Conservation (phyloP, 2,329 filamentous ascomycete genomes). For the Dothideomycetes sp. region DNA sequence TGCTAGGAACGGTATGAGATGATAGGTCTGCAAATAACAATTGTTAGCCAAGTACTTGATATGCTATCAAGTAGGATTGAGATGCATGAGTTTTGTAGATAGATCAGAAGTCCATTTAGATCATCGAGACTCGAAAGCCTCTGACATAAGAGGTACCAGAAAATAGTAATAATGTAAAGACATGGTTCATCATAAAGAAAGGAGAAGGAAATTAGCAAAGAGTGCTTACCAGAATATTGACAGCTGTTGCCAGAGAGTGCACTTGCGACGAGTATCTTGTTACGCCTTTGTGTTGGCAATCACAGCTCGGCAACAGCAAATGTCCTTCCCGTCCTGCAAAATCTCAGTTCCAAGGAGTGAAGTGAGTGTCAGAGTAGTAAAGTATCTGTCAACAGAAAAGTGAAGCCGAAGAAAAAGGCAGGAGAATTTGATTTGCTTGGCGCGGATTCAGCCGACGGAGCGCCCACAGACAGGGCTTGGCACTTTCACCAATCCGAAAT, state of each 20-base stretch:
- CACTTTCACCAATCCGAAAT: not conserved
- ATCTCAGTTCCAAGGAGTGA: no score
- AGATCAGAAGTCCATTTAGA: constrained; percentile 78
- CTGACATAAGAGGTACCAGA: constrained; percentile 99
- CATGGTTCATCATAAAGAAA: constrained; percentile 59
- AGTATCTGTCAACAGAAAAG: no score
- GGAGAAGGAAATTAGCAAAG: constrained; percentile 17
- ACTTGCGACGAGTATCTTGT: no score
- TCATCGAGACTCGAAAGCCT: constrained; percentile 57
- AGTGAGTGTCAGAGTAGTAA: no score
- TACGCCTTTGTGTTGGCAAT: no score
- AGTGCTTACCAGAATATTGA: constrained; percentile 9
- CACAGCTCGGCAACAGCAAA: no score
- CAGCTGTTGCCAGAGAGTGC: no score
- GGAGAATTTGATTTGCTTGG: no score
- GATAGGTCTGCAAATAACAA: not conserved
- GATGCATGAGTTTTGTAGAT: constrained; percentile 4
- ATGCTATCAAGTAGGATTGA: not conserved
- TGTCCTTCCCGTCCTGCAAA: no score
- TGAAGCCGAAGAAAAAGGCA: no score
- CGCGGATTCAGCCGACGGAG: no score
- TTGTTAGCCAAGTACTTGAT: constrained; percentile 4
- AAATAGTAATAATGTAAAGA: constrained; percentile 46
- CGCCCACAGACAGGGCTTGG: not conserved
- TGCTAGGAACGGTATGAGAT: no score